These are phyloP conservation scores for Penicillium bovifimosum DNA, from an alignment of 495 filamentous ascomycete species.

Conservation along the genomic window DNA sequence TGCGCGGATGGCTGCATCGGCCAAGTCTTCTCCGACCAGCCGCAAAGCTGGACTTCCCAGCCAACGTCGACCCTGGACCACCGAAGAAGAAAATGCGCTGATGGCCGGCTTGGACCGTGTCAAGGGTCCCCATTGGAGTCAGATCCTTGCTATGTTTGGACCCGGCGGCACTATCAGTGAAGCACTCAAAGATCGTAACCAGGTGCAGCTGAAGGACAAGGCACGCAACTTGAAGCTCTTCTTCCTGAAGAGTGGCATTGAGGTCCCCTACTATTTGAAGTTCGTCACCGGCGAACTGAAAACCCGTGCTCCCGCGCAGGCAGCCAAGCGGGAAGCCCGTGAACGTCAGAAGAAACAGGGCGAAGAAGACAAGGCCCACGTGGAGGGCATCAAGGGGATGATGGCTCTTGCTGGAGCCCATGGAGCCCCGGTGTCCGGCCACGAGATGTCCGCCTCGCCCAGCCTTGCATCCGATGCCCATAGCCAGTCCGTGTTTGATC, in stretches of 20 bases:
- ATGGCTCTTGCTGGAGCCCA: constrained; percentile 53
- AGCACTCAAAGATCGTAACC: constrained; percentile 84
- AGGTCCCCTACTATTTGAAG: constrained; percentile 87
- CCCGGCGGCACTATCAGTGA: constrained; percentile 76
- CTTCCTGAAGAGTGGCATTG: constrained; percentile 88
- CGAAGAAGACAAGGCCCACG: constrained; percentile 65
- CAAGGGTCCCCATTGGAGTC: constrained; percentile 92
- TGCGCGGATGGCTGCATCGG: constrained; percentile 73
- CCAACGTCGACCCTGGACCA: constrained; percentile 84
- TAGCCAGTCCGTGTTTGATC: constrained; percentile 34
- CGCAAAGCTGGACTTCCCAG: constrained; percentile 72
- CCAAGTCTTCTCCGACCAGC: constrained; percentile 68
- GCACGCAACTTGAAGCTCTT: constrained; percentile 91
- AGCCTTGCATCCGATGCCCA: constrained; percentile 36
- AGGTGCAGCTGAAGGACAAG: constrained; percentile 95
- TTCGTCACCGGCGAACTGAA: constrained; percentile 92
- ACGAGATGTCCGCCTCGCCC: constrained; percentile 46
- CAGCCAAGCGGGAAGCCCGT: constrained; percentile 73
- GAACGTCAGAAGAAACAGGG: constrained; percentile 60
- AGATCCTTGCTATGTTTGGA: constrained; percentile 86
- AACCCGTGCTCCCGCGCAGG: constrained; percentile 79
- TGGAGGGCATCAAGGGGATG: constrained; percentile 68
- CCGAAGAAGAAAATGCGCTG: constrained; percentile 85
- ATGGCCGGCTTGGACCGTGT: constrained; percentile 90
- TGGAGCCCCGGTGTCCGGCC: constrained; percentile 31